A percentile compares a stretch with the other conserved stretches of the same genome.
phyloP scores from a whole-genome alignment of 2,329 filamentous ascomycete species.

The Waltergamsia citrina region DNA sequence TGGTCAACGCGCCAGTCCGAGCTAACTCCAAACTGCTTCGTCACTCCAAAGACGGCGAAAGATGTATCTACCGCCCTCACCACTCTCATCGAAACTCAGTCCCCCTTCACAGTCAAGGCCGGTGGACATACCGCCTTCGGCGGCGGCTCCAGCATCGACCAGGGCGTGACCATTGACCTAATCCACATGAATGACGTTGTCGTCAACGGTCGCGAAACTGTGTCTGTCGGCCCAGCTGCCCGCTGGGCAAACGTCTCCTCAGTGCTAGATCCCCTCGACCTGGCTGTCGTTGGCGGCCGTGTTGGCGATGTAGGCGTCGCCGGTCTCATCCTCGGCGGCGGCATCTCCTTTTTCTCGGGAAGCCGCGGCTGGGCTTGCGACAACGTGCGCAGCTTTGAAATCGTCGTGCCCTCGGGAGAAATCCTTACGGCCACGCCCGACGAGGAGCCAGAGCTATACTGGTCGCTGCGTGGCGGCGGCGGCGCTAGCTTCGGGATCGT shows the following conservation, averaged over 20 bases:
- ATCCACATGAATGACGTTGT: constrained; percentile 23
- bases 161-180: constrained; percentile 33
- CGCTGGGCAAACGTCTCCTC: constrained; percentile 33
- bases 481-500: constrained; percentile 31
- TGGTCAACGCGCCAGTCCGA: constrained; percentile 1
- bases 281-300: constrained; percentile 30
- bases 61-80: not conserved
- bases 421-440: constrained; percentile 28
- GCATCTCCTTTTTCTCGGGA: constrained; percentile 37
- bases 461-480: constrained; percentile 31
- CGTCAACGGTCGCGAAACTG: constrained; percentile 19
- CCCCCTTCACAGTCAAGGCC: constrained; percentile 35
- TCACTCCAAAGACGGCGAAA: not conserved
- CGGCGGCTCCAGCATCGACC: constrained; percentile 27
- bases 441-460: constrained; percentile 29
- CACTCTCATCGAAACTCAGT: not conserved
- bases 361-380: constrained; percentile 36
- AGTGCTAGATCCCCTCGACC: constrained; percentile 22
- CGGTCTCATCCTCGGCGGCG: constrained; percentile 35
- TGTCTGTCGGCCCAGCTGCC: constrained; percentile 30
- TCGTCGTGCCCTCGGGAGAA: constrained; percentile 35
- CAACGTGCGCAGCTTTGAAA: constrained; percentile 30
- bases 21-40: not conserved
- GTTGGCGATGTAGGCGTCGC: constrained; percentile 29
- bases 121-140: constrained; percentile 42